A percentile compares a stretch with the other conserved stretches of the same genome.
Evolutionary conservation across 208 protist species (phyloP).

Genomic region (Vickermania ingenoplastis): DNA sequence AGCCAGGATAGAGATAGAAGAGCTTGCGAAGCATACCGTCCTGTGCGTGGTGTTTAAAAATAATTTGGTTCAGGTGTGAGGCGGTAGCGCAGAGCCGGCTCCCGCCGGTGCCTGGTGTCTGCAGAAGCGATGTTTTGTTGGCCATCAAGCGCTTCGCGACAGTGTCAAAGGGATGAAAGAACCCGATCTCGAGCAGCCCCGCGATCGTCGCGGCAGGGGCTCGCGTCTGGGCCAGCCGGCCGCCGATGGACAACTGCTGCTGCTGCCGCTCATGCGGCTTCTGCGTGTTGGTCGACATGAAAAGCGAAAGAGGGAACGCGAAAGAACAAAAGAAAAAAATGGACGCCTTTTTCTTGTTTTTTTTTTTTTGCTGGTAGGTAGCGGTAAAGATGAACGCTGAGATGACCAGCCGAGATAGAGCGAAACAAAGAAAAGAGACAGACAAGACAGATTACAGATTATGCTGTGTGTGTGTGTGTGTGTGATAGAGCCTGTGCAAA

Average conservation of each 20-base stretch:
- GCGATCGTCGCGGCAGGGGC: slow-evolving; percentile 58
- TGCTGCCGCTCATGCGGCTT: slow-evolving; percentile 12
- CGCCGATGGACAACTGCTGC: slow-evolving; percentile 30
- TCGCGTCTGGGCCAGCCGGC: slow-evolving; percentile 34
- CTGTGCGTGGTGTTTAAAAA: slow-evolving; percentile 72
- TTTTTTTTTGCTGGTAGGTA: too few species aligned
- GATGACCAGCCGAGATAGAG: too few species aligned
- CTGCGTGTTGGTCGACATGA: slow-evolving; percentile 6
- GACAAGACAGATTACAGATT: too few species aligned
- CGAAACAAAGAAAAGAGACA: too few species aligned
- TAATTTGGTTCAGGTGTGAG: slow-evolving; percentile 56
- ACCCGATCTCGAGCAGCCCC: slow-evolving; percentile 71
- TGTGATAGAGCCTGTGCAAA: too few species aligned
- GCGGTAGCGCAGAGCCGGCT: slow-evolving; percentile 20
- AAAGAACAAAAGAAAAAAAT: too few species aligned
- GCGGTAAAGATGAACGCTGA: too few species aligned
- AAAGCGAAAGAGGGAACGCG: too few species aligned
- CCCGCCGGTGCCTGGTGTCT: neutral
- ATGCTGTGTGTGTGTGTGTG: too few species aligned
- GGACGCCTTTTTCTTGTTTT: too few species aligned
- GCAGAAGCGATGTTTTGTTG: slow-evolving; percentile 47
- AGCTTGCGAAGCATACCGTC: slow-evolving; percentile 44
- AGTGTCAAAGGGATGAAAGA: slow-evolving; percentile 89
- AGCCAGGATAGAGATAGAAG: slow-evolving; percentile 83
- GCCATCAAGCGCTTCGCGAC: slow-evolving; percentile 84